Conservation (phyloP, 2,329 filamentous ascomycete species). For the Scolecobasidium constrictum region DNA sequence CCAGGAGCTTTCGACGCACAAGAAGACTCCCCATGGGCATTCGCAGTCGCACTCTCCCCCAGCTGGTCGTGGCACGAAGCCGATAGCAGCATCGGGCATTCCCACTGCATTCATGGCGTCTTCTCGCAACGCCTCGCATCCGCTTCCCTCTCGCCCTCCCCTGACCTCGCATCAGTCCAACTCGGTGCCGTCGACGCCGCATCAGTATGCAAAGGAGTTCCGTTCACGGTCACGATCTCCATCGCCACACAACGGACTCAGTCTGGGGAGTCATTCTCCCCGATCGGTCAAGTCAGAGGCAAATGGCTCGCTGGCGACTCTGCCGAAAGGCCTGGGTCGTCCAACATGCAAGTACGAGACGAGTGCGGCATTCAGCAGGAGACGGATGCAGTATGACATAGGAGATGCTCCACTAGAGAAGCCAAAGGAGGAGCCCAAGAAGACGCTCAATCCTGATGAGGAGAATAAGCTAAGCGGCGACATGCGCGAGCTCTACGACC, state of each 20-base stretch:
- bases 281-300: constrained; percentile 85
- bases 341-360: constrained; percentile 79
- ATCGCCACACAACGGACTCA: constrained; percentile 56
- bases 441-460: constrained; percentile 25
- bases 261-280: constrained; percentile 67
- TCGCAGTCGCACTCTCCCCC: not conserved
- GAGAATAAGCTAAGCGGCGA: constrained; percentile 57
- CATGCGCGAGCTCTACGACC: constrained; percentile 75
- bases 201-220: constrained; percentile 74
- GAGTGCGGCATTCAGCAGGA: constrained; percentile 65
- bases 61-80: constrained; percentile 5
- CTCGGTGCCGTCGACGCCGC: constrained; percentile 87
- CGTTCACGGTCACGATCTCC: constrained; percentile 65
- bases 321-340: constrained; percentile 53
- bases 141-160: constrained; percentile 31
- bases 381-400: constrained; percentile 84
- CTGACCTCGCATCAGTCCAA: constrained; percentile 60
- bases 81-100: constrained; percentile 5
- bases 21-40: constrained; percentile 5
- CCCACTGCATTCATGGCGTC: constrained; percentile 6
- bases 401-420: constrained; percentile 70
- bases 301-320: constrained; percentile 59
- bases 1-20: not conserved
- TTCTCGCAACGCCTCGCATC: not conserved
- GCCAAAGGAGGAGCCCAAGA: constrained; percentile 56